Conservation (phyloP, 2,329 filamentous ascomycete species). For the Hypoxylon sp. region DNA sequence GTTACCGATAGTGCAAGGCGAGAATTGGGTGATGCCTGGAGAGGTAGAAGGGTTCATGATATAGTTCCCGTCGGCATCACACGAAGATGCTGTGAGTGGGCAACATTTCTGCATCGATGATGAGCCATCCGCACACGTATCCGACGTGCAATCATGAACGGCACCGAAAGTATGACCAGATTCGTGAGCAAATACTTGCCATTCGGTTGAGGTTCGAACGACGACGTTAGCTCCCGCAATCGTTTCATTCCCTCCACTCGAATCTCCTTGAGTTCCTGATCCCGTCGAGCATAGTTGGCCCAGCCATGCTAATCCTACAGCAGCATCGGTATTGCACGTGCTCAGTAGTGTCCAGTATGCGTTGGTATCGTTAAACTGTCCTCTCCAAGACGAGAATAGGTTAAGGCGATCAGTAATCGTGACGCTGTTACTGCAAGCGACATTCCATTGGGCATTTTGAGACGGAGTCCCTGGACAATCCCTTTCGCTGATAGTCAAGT, state of each 20-base stretch:
- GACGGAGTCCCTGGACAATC: conserved; percentile 80
- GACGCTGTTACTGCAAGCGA: conserved; percentile 74
- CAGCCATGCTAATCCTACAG: conserved; percentile 93
- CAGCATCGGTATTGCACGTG: conserved; percentile 83
- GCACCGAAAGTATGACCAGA: conserved; percentile 95
- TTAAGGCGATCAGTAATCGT: conserved; percentile 85
- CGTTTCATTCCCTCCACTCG: conserved; percentile 72
- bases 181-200: conserved; percentile 97
- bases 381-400: conserved; percentile 90
- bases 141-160: conserved; percentile 87
- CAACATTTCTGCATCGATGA: conserved; percentile 76
- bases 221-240: conserved; percentile 92
- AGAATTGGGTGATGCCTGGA: conserved; percentile 81
- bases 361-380: conserved; percentile 81
- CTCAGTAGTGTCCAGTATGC: conserved; percentile 94
- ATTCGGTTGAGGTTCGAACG: conserved; percentile 84
- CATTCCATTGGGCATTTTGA: conserved; percentile 84
- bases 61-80: conserved; percentile 82
- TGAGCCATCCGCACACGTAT: conserved; percentile 76
- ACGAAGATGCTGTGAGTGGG: conserved; percentile 76
- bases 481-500: conserved; percentile 82
- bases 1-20: conserved; percentile 90
- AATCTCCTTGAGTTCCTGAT: conserved; percentile 66
- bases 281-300: conserved; percentile 83
- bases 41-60: conserved; percentile 97